Base-by-base conservation (phyloP, 2,329 filamentous ascomycete species). In the Colletotrichum falcatum region DNA sequence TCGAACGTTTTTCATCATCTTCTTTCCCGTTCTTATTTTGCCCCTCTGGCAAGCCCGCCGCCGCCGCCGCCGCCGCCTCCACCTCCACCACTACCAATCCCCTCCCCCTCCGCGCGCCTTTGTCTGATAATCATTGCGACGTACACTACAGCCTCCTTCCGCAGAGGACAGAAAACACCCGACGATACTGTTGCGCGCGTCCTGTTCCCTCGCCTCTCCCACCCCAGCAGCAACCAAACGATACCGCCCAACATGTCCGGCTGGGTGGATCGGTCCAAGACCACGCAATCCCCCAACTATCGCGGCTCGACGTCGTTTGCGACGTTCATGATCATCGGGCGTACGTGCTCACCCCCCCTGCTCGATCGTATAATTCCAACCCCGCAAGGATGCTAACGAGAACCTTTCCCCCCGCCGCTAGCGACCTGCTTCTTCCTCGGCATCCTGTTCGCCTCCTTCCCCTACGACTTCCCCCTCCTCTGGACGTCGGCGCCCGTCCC, bases 391-490 rank as follows among this genome's bases (percentile, higher is more conserved):
- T 61, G 33, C 56, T 28, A 18, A 61, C 35, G 44, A 46, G 44
- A 61, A 66, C 65, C 55, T 60, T 63, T 33, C 9, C 23, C 61
- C 9, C 9, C 23, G 61, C 9, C 23, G 61, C 46, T 76, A 95
- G 92, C 92, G 74, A 94, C 93, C 74, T 97, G 94, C 82, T 99
- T 99, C 89, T 97, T 98, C 89, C 92, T 99, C 74, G 96, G 96
- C 76, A 94, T 98, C 81, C 91, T 99, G 82, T 99, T 98, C 88
- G 94, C 94, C 76, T 91, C 91, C 73, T 97, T 98, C 83, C 95
- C 96, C 72, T 99, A 98, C 86, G 96, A 97, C 86, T 96, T 94
- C 84, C 92, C 94, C 71, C 91, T 96, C 73, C 91, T 97, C 64
- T 97, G 94, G 88, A 92, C 91, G 61, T 89, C 89, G 37, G 90